phyloP scores from a whole-genome alignment of 768 basidiomycete genomes.

The Boletus sp. region DNA sequence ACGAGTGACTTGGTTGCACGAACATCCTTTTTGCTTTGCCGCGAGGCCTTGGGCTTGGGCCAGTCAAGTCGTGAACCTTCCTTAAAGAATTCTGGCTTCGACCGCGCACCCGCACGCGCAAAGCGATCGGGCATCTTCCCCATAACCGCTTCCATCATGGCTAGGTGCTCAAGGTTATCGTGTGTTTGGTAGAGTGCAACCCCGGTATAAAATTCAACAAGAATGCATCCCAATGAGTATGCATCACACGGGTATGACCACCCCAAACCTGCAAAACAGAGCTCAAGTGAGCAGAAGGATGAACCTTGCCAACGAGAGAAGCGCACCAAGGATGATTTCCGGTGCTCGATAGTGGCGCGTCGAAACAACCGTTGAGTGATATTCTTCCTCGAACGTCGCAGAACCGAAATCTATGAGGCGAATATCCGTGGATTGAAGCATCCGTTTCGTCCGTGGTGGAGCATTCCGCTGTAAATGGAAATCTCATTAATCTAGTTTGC shows the following conservation, averaged over 20 bases:
- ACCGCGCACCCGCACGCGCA: conserved; percentile 65
- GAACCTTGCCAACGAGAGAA: conserved; percentile 7
- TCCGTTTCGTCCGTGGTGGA: conserved; percentile 65
- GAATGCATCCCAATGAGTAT: conserved; percentile 96
- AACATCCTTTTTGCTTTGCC: conserved; percentile 93
- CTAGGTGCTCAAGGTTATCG: conserved; percentile 97
- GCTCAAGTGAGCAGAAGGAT: conserved; percentile 15
- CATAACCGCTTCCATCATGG: conserved; percentile 99
- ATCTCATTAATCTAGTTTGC: conserved; percentile 11
- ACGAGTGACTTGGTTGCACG: conserved; percentile 73
- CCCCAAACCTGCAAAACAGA: conserved; percentile 66
- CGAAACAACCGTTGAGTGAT: conserved; percentile 96
- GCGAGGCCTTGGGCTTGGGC: conserved; percentile 84
- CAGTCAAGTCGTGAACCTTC: conserved; percentile 82
- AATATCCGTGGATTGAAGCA: conserved; percentile 86
- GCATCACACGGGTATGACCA: conserved; percentile 99
- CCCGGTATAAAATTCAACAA: conserved; percentile 98
- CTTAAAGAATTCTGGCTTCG: conserved; percentile 93
- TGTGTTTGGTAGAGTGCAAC: conserved; percentile 99
- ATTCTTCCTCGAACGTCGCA: conserved; percentile 96
- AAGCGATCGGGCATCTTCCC: conserved; percentile 94
- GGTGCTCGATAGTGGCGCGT: conserved; percentile 98
- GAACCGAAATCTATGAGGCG: conserved; percentile 98
- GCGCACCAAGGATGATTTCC: conserved; percentile 93
- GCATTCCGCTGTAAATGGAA: conserved; percentile 51